A percentile compares a stretch with the other conserved stretches of the same genome.
Conservation (phyloP, 2,329 filamentous ascomycete genomes). For the Beauveria medogensis region DNA sequence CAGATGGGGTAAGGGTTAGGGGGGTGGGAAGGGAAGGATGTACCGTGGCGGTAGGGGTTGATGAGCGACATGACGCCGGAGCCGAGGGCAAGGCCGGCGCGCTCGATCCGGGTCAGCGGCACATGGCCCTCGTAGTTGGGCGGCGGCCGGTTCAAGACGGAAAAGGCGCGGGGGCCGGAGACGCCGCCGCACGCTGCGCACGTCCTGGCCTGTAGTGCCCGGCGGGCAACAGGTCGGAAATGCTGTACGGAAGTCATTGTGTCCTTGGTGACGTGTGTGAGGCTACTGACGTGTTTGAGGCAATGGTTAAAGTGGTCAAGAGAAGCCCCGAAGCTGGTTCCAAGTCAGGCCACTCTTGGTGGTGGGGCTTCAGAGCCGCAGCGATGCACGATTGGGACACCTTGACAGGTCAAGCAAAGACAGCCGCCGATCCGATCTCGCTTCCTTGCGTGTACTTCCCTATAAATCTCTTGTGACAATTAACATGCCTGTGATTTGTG, state of each 20-base stretch:
- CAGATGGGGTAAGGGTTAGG: neutral
- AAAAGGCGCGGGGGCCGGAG: constrained; percentile 46
- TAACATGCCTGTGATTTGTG: no score
- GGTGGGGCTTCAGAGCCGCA: neutral
- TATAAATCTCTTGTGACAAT: no score
- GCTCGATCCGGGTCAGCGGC: constrained; percentile 72
- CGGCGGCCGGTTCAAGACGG: constrained; percentile 72
- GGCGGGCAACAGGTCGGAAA: neutral
- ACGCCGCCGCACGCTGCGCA: constrained; percentile 19
- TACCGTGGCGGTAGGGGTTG: constrained; percentile 74
- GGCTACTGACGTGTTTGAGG: no score
- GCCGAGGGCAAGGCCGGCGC: constrained; percentile 59
- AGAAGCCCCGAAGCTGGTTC: neutral
- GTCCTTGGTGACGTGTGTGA: neutral
- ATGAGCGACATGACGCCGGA: constrained; percentile 56
- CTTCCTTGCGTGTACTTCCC: no score
- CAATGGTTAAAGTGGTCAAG: neutral
- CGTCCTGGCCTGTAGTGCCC: constrained; percentile 14
- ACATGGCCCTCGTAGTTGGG: constrained; percentile 91
- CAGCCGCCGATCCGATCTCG: no score
- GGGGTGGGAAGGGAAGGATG: neutral
- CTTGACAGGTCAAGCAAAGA: neutral
- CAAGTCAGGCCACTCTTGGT: neutral
- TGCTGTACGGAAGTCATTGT: constrained; percentile 6
- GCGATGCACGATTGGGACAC: neutral